These are phyloP conservation scores for Gymnopilus junonius DNA, from an alignment of 768 basidiomycete genomes.

Conservation along the genomic window DNA sequence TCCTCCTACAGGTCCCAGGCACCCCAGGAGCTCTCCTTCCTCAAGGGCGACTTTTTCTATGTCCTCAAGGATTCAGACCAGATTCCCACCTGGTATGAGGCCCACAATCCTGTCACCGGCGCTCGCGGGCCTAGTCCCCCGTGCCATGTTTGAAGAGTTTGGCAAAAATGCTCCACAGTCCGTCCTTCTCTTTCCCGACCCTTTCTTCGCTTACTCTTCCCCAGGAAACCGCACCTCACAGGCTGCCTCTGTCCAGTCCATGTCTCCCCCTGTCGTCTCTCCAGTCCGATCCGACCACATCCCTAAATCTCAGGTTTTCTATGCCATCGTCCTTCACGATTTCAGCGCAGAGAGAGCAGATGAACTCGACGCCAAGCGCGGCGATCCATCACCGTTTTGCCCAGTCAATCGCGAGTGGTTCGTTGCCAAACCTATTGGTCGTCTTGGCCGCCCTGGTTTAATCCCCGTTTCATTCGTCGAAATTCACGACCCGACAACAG, in stretches of 20 bases:
- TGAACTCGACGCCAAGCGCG: constrained; percentile 93
- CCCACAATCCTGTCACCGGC: constrained; percentile 90
- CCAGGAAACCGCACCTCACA: constrained; percentile 50
- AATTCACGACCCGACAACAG: constrained; percentile 91
- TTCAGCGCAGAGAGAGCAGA: constrained; percentile 95
- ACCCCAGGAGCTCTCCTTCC: constrained; percentile 88
- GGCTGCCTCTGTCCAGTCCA: constrained; percentile 26
- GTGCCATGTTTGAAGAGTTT: constrained; percentile 89
- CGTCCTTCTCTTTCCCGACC: constrained; percentile 31
- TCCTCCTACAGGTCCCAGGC: constrained; percentile 64
- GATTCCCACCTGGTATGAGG: constrained; percentile 89
- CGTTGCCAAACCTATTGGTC: constrained; percentile 97
- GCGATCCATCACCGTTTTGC: constrained; percentile 95
- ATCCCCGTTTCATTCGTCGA: constrained; percentile 98
- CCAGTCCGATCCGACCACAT: constrained; percentile 24
- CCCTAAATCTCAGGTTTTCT: constrained; percentile 69
- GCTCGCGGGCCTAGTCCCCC: constrained; percentile 91
- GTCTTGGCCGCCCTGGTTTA: constrained; percentile 92
- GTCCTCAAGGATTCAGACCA: constrained; percentile 76
- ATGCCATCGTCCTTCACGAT: constrained; percentile 95
- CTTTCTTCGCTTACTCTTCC: constrained; percentile 12
- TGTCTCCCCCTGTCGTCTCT: constrained; percentile 23
- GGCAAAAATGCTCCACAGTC: constrained; percentile 70
- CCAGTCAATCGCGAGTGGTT: constrained; percentile 99
- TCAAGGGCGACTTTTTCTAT: constrained; percentile 97